Evolutionary conservation across 2,329 filamentous ascomycete species (phyloP).

Genomic region (Scleromitrula shiraiana): DNA sequence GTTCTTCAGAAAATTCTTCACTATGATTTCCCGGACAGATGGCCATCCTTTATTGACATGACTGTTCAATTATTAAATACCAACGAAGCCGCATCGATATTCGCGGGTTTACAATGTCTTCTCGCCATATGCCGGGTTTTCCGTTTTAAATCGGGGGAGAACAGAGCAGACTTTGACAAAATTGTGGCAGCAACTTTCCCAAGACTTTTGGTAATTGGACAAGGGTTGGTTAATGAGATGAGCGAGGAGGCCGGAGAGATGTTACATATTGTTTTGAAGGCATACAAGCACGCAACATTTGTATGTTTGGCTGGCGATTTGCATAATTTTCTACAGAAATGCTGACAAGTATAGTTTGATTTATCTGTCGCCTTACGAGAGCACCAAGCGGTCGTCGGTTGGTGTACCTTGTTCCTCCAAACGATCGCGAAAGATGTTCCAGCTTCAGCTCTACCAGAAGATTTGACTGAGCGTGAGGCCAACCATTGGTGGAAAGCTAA

Average conservation of each 20-base stretch:
- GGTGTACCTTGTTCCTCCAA: conserved; percentile 91
- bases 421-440: conserved; percentile 83
- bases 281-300: conserved; percentile 97
- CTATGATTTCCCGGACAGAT: conserved; percentile 88
- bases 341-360: conserved; percentile 60
- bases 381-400: conserved; percentile 79
- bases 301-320: conserved; percentile 43
- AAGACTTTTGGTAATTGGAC: conserved; percentile 76
- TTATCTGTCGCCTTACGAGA: conserved; percentile 70
- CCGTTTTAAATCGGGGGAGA: conserved; percentile 77
- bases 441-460: conserved; percentile 68
- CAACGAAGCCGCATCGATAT: conserved; percentile 78
- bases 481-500: conserved; percentile 99
- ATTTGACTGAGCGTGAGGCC: conserved; percentile 74
- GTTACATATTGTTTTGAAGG: conserved; percentile 89
- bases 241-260: conserved; percentile 95
- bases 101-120: conserved; percentile 88
- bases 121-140: conserved; percentile 93
- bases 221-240: conserved; percentile 80
- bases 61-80: conserved; percentile 82
- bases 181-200: conserved; percentile 91
- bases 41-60: conserved; percentile 91
- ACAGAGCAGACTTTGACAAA: conserved; percentile 82
- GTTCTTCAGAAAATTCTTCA: conserved; percentile 94
- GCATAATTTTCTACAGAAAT: conserved; percentile 13